Evolutionary conservation across 2,329 filamentous ascomycete species (phyloP), one percentile per base, ranked within the genome.

Genomic region (Neurospora crassa): DNA sequence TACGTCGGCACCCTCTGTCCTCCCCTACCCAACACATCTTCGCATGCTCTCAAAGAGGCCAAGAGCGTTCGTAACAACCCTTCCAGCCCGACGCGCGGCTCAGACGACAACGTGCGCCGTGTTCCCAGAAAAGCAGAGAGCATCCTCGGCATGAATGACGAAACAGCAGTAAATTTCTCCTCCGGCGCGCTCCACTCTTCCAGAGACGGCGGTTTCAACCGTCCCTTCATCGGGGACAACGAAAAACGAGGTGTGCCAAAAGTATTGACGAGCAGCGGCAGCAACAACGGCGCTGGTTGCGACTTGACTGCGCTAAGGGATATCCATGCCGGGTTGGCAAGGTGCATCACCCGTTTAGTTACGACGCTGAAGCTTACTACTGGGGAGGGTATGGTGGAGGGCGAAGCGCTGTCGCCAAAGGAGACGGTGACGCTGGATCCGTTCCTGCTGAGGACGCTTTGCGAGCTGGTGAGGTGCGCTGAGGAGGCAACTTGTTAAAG

Each of bases 91-190:
- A 37, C 76, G 76, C 41, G 73, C 76, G 71, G 72, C 70, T 70
- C 29, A 6, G 68, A 73, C 53, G 63, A 74, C 7, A 75, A 78
- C 40, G 77, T 76, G 0, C 72, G 79, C 11, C 79, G 80, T 24
- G 83, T 86, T 59, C 84, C 84, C n/a, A 82, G 81, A 71, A 88
- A 88, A 76, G 86, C 86, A 0, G 85, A 85, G 0, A 82, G 79
- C 5, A 76, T 88, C 0, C 82, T 88, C 0, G 86, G 86, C 1
- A 80, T 88, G 18, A 78, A 75, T 42, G 69, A 72, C 24, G 24
- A 41, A 74, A 76, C 3, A 73, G 78, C 68, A 69, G 69, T 73
- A 72, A 68, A 63, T 71, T 63, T 67, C 3, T 29, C 24, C 16
- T 29, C 24, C 14, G 24, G 53, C 2, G 53, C 24, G 14, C 7